phyloP scores from a whole-genome alignment of 805 yeast species.

The Metschnikowia continentalis region DNA sequence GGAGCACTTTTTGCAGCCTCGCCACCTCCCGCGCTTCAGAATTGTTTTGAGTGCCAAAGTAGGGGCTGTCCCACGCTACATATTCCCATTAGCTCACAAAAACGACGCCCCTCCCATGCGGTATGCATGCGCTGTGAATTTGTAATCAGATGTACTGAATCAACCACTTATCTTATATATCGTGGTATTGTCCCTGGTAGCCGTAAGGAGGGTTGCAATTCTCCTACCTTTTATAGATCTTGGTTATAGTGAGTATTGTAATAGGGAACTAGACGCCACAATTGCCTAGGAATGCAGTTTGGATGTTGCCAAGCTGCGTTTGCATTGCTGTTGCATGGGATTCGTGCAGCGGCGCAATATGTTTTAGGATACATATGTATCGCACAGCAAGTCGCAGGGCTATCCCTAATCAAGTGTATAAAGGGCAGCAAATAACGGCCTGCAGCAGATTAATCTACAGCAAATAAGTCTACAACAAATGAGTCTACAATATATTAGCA shows the following conservation, averaged over 20 bases:
- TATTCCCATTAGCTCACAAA: neutral
- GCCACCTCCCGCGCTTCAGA: slow-evolving; percentile 2
- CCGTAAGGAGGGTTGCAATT: neutral
- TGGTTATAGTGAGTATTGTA: neutral
- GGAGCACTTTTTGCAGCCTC: slow-evolving; percentile 4
- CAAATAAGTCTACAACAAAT: neutral
- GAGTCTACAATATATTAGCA: slow-evolving; percentile 4
- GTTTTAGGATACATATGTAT: neutral
- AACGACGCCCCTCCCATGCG: neutral
- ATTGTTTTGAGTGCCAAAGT: neutral
- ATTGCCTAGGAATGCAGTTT: neutral
- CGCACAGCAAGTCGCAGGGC: neutral
- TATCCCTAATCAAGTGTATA: neutral
- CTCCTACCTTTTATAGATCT: neutral
- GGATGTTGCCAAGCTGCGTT: neutral
- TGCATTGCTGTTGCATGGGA: neutral
- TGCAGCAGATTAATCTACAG: neutral
- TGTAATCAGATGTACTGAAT: neutral
- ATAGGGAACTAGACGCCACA: neutral
- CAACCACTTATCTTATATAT: too few species aligned
- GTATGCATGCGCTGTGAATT: neutral
- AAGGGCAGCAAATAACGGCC: neutral
- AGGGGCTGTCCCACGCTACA: neutral
- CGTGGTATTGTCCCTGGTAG: neutral
- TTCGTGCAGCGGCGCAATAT: neutral